phyloP scores from a whole-genome alignment of 2,329 filamentous ascomycete genomes.

The Dothiorella sarmentorum region DNA sequence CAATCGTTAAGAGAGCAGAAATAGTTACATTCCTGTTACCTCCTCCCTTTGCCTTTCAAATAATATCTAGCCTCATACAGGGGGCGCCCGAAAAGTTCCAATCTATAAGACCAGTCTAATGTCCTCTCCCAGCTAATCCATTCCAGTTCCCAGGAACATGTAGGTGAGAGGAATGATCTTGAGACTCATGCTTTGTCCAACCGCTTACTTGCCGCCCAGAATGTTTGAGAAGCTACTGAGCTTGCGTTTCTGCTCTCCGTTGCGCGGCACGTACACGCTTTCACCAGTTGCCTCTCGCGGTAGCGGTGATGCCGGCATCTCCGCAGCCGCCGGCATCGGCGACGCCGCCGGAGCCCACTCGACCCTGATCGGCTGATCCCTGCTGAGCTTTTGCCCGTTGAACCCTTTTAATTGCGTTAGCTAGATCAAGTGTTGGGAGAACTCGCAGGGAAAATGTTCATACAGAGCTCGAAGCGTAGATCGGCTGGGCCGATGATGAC shows the following conservation, averaged over 20 bases:
- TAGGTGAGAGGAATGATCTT: too few species aligned
- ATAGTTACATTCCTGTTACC: too few species aligned
- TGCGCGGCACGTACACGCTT: background rate
- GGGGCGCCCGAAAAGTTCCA: too few species aligned
- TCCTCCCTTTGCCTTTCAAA: too few species aligned
- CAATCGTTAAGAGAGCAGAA: too few species aligned
- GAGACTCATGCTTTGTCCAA: too few species aligned
- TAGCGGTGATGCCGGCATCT: background rate
- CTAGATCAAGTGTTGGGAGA: background rate
- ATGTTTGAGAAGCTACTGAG: background rate
- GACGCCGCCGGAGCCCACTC: slow-evolving; percentile 26
- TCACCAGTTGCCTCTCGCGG: background rate
- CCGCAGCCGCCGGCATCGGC: slow-evolving; percentile 20
- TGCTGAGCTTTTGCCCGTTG: slow-evolving; percentile 33
- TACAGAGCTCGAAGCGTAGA: slow-evolving; percentile 38
- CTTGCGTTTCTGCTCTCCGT: background rate
- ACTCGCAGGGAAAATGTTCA: background rate
- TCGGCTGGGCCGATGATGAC: slow-evolving; percentile 40
- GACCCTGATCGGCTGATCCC: slow-evolving; percentile 35
- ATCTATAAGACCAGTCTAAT: too few species aligned
- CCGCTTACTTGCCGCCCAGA: background rate
- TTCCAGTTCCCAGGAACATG: too few species aligned
- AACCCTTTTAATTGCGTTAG: slow-evolving; percentile 22
- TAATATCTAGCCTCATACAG: too few species aligned
- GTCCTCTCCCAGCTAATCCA: too few species aligned